Conservation (phyloP, 352 stramenopile genomes). For the Blastocystis hominis region DNA sequence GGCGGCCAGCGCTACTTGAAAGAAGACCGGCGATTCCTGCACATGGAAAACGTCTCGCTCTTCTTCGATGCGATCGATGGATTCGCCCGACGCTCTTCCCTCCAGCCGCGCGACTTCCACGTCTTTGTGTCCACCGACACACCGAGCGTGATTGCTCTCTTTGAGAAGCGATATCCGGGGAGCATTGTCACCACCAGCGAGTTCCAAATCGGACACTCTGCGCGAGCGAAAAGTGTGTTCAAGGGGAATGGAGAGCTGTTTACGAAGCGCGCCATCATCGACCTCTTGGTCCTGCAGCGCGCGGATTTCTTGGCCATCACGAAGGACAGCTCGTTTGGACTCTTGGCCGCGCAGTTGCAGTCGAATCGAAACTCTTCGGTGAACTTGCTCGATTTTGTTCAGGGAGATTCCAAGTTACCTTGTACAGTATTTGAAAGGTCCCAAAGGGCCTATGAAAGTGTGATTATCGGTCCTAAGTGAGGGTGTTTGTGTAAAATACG, state of each 20-base stretch:
- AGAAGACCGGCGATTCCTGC: constrained; percentile 25
- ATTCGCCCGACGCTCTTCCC: background rate
- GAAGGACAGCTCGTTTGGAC: background rate
- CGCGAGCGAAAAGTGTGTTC: background rate
- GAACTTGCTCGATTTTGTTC: background rate
- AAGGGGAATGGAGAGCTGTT: background rate
- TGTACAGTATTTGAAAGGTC: constrained; percentile 40
- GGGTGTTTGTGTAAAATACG: background rate
- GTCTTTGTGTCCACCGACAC: constrained; percentile 45
- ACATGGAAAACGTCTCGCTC: background rate
- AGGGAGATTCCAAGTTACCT: background rate
- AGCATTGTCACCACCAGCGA: background rate
- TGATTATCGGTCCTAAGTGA: background rate
- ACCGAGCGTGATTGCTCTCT: background rate
- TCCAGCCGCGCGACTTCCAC: background rate
- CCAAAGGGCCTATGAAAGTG: background rate
- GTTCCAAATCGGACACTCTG: constrained; percentile 32
- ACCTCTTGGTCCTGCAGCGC: constrained; percentile 24
- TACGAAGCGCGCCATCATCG: constrained; percentile 13
- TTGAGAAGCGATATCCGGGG: background rate
- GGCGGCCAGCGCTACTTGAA: background rate
- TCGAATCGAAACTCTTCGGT: constrained; percentile 7
- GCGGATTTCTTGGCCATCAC: background rate
- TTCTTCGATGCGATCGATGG: background rate
- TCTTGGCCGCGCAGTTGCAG: background rate